Conservation (phyloP, 1,284 basidiomycete genomes). For the Nidula niveotomentosa region DNA sequence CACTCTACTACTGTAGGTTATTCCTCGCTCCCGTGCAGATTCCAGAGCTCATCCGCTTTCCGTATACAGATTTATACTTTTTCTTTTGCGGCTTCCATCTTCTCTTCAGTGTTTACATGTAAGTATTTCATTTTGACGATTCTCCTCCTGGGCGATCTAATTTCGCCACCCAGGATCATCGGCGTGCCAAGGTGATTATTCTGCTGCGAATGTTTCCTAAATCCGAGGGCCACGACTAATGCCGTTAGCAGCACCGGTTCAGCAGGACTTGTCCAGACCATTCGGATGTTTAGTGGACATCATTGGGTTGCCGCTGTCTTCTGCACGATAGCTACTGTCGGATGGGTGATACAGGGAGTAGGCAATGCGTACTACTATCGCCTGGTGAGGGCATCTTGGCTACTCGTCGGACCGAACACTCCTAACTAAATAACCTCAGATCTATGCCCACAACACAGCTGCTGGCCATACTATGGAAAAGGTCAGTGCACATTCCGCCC, state of each 20-base stretch:
- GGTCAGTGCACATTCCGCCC: constrained; percentile 38
- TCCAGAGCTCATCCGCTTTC: constrained; percentile 18
- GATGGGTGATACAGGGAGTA: constrained; percentile 86
- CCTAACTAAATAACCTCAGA: constrained; percentile 41
- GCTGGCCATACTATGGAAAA: constrained; percentile 85
- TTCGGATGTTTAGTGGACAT: constrained; percentile 68
- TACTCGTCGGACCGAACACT: constrained; percentile 2
- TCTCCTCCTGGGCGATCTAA: constrained; percentile 17
- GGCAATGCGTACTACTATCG: constrained; percentile 85
- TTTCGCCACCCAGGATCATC: constrained; percentile 66
- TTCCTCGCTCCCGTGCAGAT: constrained; percentile 22
- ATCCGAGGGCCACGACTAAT: constrained; percentile 29
- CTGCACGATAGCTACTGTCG: constrained; percentile 77
- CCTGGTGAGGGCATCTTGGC: constrained; percentile 44
- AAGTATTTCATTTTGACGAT: constrained; percentile 26
- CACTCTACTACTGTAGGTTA: constrained; percentile 77
- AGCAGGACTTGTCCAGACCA: constrained; percentile 93
- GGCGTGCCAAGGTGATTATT: constrained; percentile 71
- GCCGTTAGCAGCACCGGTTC: constrained; percentile 74
- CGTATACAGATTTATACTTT: constrained; percentile 83
- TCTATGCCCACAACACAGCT: constrained; percentile 82
- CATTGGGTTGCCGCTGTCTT: constrained; percentile 77
- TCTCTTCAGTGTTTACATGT: constrained; percentile 88
- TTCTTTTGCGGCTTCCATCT: constrained; percentile 95
- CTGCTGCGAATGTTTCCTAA: constrained; percentile 10